phyloP scores from a whole-genome alignment of 371 early-diverging fungal genomes.

The Mucor saturninus region DNA sequence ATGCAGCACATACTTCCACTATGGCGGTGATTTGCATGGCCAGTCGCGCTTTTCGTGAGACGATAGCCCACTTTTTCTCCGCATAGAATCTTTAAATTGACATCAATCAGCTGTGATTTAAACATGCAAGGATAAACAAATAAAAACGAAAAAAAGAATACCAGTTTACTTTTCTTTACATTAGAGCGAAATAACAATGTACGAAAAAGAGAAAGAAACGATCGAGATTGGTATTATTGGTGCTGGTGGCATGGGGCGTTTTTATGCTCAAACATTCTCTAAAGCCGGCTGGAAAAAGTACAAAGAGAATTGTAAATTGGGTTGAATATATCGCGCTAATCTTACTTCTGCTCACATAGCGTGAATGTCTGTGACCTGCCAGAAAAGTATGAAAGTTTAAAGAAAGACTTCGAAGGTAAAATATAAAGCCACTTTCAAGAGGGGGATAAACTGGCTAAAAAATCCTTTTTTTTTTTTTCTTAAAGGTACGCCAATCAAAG shows the following conservation, averaged over 20 bases:
- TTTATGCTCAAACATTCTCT: slow-evolving; percentile 79
- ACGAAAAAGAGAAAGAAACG: slow-evolving; percentile 55
- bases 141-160: not conserved
- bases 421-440: too few species aligned
- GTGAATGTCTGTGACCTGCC: slow-evolving; percentile 92
- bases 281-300: slow-evolving; percentile 84
- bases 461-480: not conserved
- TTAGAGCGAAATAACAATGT: not conserved
- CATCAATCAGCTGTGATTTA: too few species aligned
- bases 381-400: slow-evolving; percentile 67
- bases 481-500: slow-evolving; percentile 63
- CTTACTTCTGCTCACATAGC: slow-evolving; percentile 28
- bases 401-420: slow-evolving; percentile 60
- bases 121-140: not conserved
- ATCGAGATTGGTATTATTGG: slow-evolving; percentile 81
- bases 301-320: not conserved
- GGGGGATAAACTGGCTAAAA: too few species aligned
- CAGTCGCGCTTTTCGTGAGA: too few species aligned
- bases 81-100: too few species aligned
- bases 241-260: slow-evolving; percentile 93
- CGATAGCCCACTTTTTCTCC: too few species aligned
- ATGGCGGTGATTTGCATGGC: too few species aligned
- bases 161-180: not conserved
- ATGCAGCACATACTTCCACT: too few species aligned
- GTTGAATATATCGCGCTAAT: not conserved